These are phyloP conservation scores for Komagataella pastoris DNA, from an alignment of 805 yeast species.

Conservation along the genomic window DNA sequence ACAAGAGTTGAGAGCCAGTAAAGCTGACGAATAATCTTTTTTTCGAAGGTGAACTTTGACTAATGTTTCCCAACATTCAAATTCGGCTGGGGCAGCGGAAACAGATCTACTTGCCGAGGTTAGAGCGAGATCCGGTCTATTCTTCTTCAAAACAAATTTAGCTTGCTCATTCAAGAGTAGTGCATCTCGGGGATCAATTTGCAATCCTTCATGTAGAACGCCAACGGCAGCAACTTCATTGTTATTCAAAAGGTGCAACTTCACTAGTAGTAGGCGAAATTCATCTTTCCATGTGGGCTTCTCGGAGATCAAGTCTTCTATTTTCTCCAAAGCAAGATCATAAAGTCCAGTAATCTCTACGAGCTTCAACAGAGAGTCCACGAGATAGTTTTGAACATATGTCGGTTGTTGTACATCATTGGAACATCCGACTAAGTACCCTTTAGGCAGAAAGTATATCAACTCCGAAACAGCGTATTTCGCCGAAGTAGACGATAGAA, in stretches of 20 bases:
- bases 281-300: conserved; percentile 6
- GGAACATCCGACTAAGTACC: conserved; percentile 30
- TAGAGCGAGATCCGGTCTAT: conserved; percentile 40
- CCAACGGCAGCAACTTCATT: conserved; percentile 35
- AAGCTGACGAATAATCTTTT: conserved; percentile 44
- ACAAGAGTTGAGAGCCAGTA: conserved; percentile 57
- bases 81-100: conserved; percentile 62
- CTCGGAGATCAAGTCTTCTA: conserved; percentile 12
- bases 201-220: conserved; percentile 24
- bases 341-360: conserved; percentile 23
- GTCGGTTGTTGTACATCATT: conserved; percentile 19
- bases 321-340: conserved; percentile 23
- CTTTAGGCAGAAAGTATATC: conserved; percentile 31
- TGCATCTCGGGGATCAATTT: conserved; percentile 38
- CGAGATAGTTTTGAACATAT: conserved; percentile 33
- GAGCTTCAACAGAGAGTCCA: conserved; percentile 33
- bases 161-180: conserved; percentile 50
- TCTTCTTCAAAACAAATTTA: conserved; percentile 42
- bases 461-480: conserved; percentile 22
- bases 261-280: conserved; percentile 24
- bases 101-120: conserved; percentile 47
- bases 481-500: conserved; percentile 20
- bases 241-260: conserved; percentile 23
- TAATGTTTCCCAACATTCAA: conserved; percentile 56
- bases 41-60: conserved; percentile 44